Base-by-base conservation (phyloP, 768 basidiomycete genomes). In the Pisolithus marmoratus region DNA sequence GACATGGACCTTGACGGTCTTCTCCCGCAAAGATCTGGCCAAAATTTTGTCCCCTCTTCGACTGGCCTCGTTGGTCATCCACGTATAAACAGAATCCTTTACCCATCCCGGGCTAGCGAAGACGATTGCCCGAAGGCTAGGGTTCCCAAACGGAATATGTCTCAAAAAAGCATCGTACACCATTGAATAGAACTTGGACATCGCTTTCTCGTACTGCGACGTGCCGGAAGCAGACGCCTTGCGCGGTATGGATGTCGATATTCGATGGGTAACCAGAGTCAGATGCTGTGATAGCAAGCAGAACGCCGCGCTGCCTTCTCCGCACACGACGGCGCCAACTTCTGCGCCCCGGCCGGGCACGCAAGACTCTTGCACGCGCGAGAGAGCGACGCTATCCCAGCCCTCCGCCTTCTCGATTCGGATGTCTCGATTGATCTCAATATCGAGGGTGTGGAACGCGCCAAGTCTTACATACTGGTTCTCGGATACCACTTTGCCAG, bases 81-180 rank as follows among this genome's bases (percentile, higher is more conserved):
- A 87, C 52, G 91, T 87, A 63, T 83, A 84, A 7, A 97, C 88
- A 0, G 86, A 74, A 59, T 99, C 96, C 61, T 88, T 80, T 7
- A 94, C 86, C 85, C 97, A 99, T 0, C 96, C 96, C 8, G 96
- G 96, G 58, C 90, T 94, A 5, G 96, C 96, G 62, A 99, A 87
- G 44, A 99, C 90, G 61, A 99, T 90, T 3, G 89, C 95, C 41
- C 86, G 86, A 40, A 98, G 74, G 29, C 78, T 75, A 1, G 75
- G 77, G 55, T 78, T 83, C 20, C 79, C 72, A 60, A 84, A 96
- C 3, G 96, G 94, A 56, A 99, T 88, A 65, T 97, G 92, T 17
- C 95, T 81, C 5, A 92, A 67, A 59, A 98, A 90, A 0, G 90
- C 82, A 23, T 92, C 82, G 63, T 90, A 98, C 2, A 98, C 70